Evolutionary conservation across 1,284 basidiomycete species (phyloP).

Genomic region (Leccinum laetum): DNA sequence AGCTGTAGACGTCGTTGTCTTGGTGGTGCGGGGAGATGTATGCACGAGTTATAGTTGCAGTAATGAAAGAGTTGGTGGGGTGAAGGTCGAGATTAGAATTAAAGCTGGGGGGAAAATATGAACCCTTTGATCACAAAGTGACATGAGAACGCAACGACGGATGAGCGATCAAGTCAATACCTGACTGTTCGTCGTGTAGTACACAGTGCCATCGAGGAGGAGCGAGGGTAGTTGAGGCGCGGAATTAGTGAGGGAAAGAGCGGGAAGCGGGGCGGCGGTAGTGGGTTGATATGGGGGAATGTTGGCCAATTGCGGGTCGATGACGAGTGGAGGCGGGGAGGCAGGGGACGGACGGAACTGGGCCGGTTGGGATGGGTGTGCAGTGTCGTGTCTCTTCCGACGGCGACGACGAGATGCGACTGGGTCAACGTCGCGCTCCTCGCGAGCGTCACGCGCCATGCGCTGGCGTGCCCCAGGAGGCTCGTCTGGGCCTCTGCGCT

Average conservation of each 20-base stretch:
- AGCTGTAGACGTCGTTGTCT: slow-evolving; percentile 35
- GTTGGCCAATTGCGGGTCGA: slow-evolving; percentile 27
- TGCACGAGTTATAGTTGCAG: not conserved
- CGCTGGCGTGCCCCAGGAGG: slow-evolving; percentile 71
- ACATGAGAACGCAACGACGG: slow-evolving; percentile 26
- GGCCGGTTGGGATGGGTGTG: slow-evolving; percentile 8
- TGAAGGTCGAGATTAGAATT: slow-evolving; percentile 6
- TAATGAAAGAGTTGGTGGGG: not conserved
- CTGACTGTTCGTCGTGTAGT: slow-evolving; percentile 25
- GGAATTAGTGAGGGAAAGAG: not conserved
- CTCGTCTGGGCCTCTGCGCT: slow-evolving; percentile 76
- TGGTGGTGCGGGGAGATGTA: slow-evolving; percentile 12
- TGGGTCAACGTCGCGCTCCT: slow-evolving; percentile 27
- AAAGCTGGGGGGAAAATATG: slow-evolving; percentile 5
- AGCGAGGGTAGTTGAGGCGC: slow-evolving; percentile 7
- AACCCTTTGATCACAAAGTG: slow-evolving; percentile 25
- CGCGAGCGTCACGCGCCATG: slow-evolving; percentile 38
- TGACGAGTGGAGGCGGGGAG: slow-evolving; percentile 14
- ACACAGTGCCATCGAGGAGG: slow-evolving; percentile 6
- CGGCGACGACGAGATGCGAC: slow-evolving; percentile 37
- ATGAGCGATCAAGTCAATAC: slow-evolving; percentile 29
- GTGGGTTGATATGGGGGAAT: slow-evolving; percentile 13
- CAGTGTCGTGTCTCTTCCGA: slow-evolving; percentile 21
- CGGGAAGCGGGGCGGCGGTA: not conserved
- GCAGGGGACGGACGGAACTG: slow-evolving; percentile 1